Base-by-base conservation (phyloP, 805 yeast species). In the Metschnikowia gruessii region DNA sequence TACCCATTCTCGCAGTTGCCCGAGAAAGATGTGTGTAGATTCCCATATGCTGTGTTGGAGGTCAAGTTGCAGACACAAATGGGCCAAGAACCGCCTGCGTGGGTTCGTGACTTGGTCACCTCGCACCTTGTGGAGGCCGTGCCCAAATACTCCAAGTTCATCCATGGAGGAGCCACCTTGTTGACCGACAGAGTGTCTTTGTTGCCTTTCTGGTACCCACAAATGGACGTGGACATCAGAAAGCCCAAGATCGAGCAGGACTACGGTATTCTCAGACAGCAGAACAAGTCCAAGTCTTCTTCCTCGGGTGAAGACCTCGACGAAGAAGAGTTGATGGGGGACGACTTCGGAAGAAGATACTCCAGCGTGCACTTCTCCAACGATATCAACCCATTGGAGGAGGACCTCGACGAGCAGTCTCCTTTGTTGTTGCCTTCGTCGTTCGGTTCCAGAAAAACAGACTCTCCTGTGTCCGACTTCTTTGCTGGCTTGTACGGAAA, bases 1-100 rank as follows among this genome's bases (percentile, higher is more conserved):
- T 94, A 82, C 81, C 99, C 99, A 37, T 94, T 94, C 66, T 68
- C 73, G 45, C 96, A 92, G 67, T 75, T 94, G 46, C 81, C 91
- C 3, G 92, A 86, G 35, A 75, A 77, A 51, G 99, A 94, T 62
- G 81, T 87, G 42, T 92, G 92, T 62, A 77, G 97, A 59, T 94
- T 94, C 71, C 99, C 99, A 3, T 94, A 94, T 66, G 99, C 99
- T 1, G 97, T 94, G 35, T 75, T 94, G 57, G 99, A 94, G 72
- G 99, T 94, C 49, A 94, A 94, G 69, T 77, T 94, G 53, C 99
- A 94, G 69, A 94, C 99, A 3, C 98, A 94, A 73, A 62, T 94
- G 69, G 99, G 99, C 46, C 99, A 94, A 70, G 99, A 94, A 67
- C 99, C 99, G 24, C 99, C 99, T 9, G 83, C 79, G 51, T 94